These are phyloP conservation scores for Kodamaea suecica DNA, from an alignment of 1,139 yeast species.

Conservation along the genomic window DNA sequence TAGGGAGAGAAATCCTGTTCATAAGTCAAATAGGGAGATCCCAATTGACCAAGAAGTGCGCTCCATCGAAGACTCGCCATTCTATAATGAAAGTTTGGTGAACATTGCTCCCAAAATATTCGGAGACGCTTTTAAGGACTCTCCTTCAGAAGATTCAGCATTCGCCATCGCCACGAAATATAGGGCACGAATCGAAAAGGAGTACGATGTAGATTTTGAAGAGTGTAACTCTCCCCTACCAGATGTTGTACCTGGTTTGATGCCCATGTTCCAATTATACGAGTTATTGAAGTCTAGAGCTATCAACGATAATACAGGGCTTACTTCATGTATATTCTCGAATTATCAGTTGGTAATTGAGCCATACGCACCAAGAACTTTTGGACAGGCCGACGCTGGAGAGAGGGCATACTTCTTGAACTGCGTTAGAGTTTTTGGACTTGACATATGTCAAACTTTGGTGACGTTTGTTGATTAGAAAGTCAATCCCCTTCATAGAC, in stretches of 20 bases:
- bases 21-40: conserved; percentile 1
- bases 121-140: conserved; percentile 15
- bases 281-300: conserved; percentile 22
- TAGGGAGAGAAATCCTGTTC: conserved; percentile 7
- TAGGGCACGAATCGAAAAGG: conserved; percentile 17
- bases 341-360: neutral
- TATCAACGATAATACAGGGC: conserved; percentile 14
- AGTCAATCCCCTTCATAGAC: neutral
- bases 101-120: conserved; percentile 38
- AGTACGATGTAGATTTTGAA: conserved; percentile 15
- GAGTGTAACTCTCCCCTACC: conserved; percentile 27
- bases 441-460: neutral
- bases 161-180: conserved; percentile 24
- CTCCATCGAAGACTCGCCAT: conserved; percentile 11
- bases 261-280: conserved; percentile 47
- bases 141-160: conserved; percentile 9
- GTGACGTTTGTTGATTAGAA: neutral
- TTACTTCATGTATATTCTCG: neutral
- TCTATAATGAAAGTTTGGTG: conserved; percentile 11
- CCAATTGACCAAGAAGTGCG: neutral
- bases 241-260: conserved; percentile 47
- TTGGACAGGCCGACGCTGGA: neutral
- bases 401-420: neutral
- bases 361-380: neutral
- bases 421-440: conserved; percentile 1